Conservation (phyloP, 176 grass and related monocot genomes). For the Carex scoparia region DNA sequence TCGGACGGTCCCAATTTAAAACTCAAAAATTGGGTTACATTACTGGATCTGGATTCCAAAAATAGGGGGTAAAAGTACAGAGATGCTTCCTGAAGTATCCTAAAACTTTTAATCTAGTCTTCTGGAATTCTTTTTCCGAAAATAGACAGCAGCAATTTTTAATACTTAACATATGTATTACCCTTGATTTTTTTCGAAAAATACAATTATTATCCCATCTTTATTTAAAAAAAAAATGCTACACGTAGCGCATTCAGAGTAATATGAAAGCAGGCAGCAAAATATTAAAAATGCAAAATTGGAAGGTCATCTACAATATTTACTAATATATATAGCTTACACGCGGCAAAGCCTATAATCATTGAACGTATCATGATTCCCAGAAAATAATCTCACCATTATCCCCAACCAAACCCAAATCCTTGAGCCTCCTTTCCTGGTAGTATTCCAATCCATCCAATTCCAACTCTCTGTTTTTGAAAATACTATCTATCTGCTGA, state of each 20-base stretch:
- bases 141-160: background rate
- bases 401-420: slow-evolving; percentile 73
- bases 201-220: background rate
- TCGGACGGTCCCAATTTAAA: too few relatives aligned
- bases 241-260: background rate
- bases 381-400: slow-evolving; percentile 98
- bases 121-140: background rate
- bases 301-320: background rate
- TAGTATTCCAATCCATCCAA: slow-evolving; percentile 91
- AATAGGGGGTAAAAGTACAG: background rate
- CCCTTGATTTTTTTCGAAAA: background rate
- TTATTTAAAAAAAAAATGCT: background rate
- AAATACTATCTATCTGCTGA: slow-evolving; percentile 72
- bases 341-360: background rate
- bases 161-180: background rate
- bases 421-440: slow-evolving; percentile 88
- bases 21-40: too few relatives aligned
- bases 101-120: too few relatives aligned
- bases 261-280: background rate
- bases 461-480: slow-evolving; percentile 65
- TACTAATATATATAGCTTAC: background rate
- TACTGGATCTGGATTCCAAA: too few relatives aligned
- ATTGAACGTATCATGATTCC: slow-evolving; percentile 43
- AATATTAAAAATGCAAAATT: background rate
- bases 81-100: background rate